phyloP scores from a whole-genome alignment of 2,329 filamentous ascomycete species.

The Xylogone sp. region DNA sequence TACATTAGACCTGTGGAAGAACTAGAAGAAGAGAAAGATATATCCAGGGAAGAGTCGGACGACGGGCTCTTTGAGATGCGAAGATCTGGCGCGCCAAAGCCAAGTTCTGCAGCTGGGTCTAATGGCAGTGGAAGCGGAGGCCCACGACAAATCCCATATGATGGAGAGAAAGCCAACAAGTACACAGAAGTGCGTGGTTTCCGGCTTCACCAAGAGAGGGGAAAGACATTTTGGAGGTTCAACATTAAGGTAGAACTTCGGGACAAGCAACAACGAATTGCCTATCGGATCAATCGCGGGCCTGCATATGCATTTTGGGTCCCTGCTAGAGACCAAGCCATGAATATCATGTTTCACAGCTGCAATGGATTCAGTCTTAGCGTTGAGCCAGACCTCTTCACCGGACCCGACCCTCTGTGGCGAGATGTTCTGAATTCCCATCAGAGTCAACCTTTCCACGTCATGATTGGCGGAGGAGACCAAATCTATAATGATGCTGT shows the following conservation, averaged over 20 bases:
- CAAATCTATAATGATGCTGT: constrained; percentile 94
- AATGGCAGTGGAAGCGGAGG: not conserved
- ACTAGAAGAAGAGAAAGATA: constrained; percentile 71
- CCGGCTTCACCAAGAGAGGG: constrained; percentile 78
- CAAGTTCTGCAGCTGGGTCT: constrained; percentile 44
- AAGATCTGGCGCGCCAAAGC: constrained; percentile 44
- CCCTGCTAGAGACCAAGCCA: constrained; percentile 74
- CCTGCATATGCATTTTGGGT: constrained; percentile 93
- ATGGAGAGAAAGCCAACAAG: constrained; percentile 78
- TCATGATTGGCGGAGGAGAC: constrained; percentile 96
- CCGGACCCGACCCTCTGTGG: constrained; percentile 94
- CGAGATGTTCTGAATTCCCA: constrained; percentile 91
- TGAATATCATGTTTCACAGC: constrained; percentile 99
- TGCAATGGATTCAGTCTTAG: constrained; percentile 92
- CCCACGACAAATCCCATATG: constrained; percentile 49
- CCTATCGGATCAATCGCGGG: constrained; percentile 92
- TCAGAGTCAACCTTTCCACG: constrained; percentile 88
- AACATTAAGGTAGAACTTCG: constrained; percentile 88
- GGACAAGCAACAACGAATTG: constrained; percentile 75
- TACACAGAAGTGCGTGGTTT: constrained; percentile 81
- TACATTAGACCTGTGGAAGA: constrained; percentile 90
- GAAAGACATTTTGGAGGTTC: constrained; percentile 96
- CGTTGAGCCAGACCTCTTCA: constrained; percentile 75
- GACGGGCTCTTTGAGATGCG: constrained; percentile 76
- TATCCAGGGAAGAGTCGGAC: constrained; percentile 77